Base-by-base conservation (phyloP, 345 rosid species). In the Odontarrhena argentea region DNA sequence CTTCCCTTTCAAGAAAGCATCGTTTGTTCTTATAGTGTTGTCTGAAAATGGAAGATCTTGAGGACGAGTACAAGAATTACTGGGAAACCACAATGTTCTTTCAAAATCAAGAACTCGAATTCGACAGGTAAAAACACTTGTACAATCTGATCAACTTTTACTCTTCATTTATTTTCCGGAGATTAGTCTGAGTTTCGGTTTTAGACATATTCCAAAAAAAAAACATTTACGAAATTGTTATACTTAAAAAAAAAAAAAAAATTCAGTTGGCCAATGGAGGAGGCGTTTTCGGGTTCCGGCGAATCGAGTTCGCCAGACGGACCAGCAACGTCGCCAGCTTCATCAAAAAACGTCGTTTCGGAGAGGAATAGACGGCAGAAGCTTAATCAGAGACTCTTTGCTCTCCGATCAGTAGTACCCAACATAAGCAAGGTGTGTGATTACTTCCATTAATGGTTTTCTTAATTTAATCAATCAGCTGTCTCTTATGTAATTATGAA, bases 291-390 rank as follows among this genome's bases (percentile, higher is more conserved):
- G 0, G 85, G 87, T 6, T 87, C 79, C 26, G 88, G 80, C 71
- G 99, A 88, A 52, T 88, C 92, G 10, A 91, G 99, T 58, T 94
- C 97, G 42, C 97, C 99, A 35, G 99, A 91, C 46, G 96, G 97
- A 60, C 83, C 82, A 3, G 89, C 86, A 11, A 84, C 96, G 0
- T 74, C 86, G 28, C 80, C 81, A 15, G 91, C 92, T 0, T 79
- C 95, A 9, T 67, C 77, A 1, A 94, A 88, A 79, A 94, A 91
- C 74, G 90, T 87, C 9, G 84, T 84, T 26, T 91, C 96, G 1
- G 99, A 94, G 79, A 79, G 97, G 58, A 91, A 88, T 30, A 55
- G 99, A 51, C 68, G 99, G 70, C 88, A 82, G 76, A 91, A 83
- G 79, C 96, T 94, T 14, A 94, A 91, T 40, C 92, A 94, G 38